Evolutionary conservation across 306 rosid species (phyloP).

Genomic region (Comarum palustre): DNA sequence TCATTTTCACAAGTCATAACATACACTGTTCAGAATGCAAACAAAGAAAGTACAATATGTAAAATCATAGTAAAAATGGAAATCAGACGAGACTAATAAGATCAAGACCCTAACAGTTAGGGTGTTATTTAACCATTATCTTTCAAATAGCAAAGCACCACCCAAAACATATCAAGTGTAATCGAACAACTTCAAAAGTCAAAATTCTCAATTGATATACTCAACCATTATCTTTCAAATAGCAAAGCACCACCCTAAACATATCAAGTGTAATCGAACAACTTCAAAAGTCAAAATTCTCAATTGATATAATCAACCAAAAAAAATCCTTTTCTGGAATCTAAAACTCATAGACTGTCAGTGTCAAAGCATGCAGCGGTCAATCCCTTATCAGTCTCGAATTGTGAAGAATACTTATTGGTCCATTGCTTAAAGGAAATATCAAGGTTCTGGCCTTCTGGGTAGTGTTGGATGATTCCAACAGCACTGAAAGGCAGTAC

Average conservation of each 20-base stretch:
- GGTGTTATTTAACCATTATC: conserved; percentile 5
- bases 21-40: not conserved
- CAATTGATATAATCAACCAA: not conserved
- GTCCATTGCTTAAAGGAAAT: not conserved
- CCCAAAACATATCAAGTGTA: not conserved
- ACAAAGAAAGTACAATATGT: not conserved
- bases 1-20: conserved; percentile 21
- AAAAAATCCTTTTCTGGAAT: not conserved
- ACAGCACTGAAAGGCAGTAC: not conserved
- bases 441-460: not conserved
- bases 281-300: not conserved
- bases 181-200: not conserved
- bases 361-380: not conserved
- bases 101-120: not conserved
- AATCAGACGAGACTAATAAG: not conserved
- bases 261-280: not conserved
- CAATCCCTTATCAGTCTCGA: not conserved
- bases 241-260: not conserved
- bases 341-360: conserved; percentile 1
- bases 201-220: not conserved
- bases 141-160: not conserved
- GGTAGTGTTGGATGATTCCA: not conserved
- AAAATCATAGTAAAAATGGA: not conserved
- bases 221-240: conserved; percentile 1
- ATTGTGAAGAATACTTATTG: not conserved